Conservation (phyloP, 768 basidiomycete species). For the Pleurotus platypus region DNA sequence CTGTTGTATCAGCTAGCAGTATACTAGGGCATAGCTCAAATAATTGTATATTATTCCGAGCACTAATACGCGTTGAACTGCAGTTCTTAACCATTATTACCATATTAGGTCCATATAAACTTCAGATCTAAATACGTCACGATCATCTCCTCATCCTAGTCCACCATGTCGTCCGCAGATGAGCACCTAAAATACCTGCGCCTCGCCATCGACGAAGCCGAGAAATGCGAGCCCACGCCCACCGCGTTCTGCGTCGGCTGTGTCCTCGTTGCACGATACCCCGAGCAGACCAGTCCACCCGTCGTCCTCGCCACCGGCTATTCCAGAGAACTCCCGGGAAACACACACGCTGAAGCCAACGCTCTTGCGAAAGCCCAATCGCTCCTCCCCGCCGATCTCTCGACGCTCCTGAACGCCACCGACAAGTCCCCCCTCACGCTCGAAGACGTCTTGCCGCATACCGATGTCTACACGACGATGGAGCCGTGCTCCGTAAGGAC, state of each 20-base stretch:
- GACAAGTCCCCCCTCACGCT: slow-evolving; percentile 23
- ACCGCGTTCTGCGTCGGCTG: slow-evolving; percentile 94
- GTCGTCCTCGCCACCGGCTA: slow-evolving; percentile 75
- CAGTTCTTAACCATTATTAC: not conserved
- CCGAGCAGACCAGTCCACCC: slow-evolving; percentile 31
- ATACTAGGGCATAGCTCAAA: not conserved
- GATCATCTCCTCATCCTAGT: not conserved
- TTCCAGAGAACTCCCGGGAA: slow-evolving; percentile 88
- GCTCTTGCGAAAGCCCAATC: slow-evolving; percentile 68
- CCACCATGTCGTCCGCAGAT: slow-evolving; percentile 5
- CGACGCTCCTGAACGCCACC: slow-evolving; percentile 32
- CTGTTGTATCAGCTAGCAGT: no score
- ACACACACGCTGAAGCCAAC: slow-evolving; percentile 97
- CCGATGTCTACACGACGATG: slow-evolving; percentile 91
- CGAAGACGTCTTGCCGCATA: slow-evolving; percentile 49
- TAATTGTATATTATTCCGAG: not conserved
- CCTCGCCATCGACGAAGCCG: slow-evolving; percentile 68
- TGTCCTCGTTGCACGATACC: slow-evolving; percentile 53
- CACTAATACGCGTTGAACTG: not conserved
- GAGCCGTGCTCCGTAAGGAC: slow-evolving; percentile 93
- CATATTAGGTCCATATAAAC: not conserved
- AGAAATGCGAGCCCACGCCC: slow-evolving; percentile 61
- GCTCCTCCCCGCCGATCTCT: slow-evolving; percentile 42
- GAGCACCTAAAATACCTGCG: slow-evolving; percentile 43
- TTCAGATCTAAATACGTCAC: not conserved